Evolutionary conservation across 129 eudicot genomes (phyloP).

Genomic region (Logfia minima): DNA sequence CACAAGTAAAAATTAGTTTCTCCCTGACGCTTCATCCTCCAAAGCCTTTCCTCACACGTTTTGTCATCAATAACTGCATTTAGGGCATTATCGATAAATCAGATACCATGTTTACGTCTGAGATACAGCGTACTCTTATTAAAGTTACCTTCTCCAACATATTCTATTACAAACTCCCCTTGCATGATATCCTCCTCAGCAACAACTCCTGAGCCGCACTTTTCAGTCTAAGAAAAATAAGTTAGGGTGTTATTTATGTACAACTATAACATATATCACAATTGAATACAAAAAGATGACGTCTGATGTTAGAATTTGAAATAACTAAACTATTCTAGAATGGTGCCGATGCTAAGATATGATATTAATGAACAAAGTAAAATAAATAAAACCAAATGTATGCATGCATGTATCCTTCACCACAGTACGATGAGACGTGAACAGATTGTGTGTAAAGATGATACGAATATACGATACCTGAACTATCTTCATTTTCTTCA

Average conservation of each 20-base stretch:
- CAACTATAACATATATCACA: neutral
- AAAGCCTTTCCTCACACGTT: conserved; percentile 90
- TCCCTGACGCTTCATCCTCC: conserved; percentile 92
- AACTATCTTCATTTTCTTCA: conserved; percentile 80
- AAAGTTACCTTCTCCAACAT: conserved; percentile 93
- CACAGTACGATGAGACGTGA: neutral
- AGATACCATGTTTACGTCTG: conserved; percentile 11
- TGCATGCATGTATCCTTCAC: neutral
- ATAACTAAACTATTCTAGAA: neutral
- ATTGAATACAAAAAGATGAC: neutral
- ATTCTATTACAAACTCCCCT: conserved; percentile 95
- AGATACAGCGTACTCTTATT: neutral
- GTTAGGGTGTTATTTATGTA: conserved; percentile 15
- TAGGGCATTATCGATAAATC: neutral
- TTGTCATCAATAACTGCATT: conserved; percentile 96
- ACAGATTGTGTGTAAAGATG: conserved; percentile 5
- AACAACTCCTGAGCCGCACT: conserved; percentile 93
- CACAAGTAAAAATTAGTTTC: conserved; percentile 94
- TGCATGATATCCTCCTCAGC: conserved; percentile 85
- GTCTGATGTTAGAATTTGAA: conserved; percentile 6
- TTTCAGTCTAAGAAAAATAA: conserved; percentile 72
- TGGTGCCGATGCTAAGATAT: neutral
- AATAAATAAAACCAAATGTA: neutral
- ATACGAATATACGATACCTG: conserved; percentile 59
- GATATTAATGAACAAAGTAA: neutral